A percentile compares a stretch with the other conserved stretches of the same genome.
These are phyloP conservation scores for Coemansia sp. DNA, from an alignment of 371 early-diverging fungal genomes.

Conservation along the genomic window DNA sequence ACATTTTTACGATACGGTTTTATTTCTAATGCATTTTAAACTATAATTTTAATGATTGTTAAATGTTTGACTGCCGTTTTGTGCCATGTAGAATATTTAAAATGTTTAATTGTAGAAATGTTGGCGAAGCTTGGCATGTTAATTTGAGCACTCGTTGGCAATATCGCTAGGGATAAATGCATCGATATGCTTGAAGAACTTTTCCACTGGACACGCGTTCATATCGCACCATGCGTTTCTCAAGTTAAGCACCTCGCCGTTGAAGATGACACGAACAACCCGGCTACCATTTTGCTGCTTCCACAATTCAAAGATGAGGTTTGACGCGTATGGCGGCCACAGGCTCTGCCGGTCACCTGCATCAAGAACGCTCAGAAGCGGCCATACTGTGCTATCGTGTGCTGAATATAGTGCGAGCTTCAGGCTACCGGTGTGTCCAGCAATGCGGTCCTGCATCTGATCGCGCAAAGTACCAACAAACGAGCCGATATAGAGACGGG, in stretches of 20 bases:
- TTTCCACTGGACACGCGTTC: conserved; percentile 55
- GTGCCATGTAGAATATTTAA: not conserved
- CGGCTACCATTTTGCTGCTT: conserved; percentile 42
- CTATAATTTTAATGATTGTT: too few species aligned
- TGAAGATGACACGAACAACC: conserved; percentile 59
- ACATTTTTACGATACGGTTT: not conserved
- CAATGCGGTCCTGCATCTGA: conserved; percentile 42
- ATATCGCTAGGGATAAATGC: conserved; percentile 50
- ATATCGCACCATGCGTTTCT: conserved; percentile 57
- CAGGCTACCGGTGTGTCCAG: conserved; percentile 28
- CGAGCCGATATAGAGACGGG: conserved; percentile 55
- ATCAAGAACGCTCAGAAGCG: conserved; percentile 54
- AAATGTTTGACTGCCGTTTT: too few species aligned
- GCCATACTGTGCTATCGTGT: conserved; percentile 58
- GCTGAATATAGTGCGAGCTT: conserved; percentile 58
- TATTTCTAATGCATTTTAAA: not conserved
- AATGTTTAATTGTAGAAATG: not conserved
- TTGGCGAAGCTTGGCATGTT: not conserved
- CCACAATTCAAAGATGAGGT: conserved; percentile 62
- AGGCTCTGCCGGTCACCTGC: conserved; percentile 48
- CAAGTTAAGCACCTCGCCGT: conserved; percentile 51
- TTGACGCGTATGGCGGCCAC: conserved; percentile 68
- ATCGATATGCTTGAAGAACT: conserved; percentile 48
- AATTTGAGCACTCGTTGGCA: conserved; percentile 29
- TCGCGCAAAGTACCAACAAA: conserved; percentile 57